Conservation (phyloP, 2,329 filamentous ascomycete genomes). For the Exophiala xenobiotica region DNA sequence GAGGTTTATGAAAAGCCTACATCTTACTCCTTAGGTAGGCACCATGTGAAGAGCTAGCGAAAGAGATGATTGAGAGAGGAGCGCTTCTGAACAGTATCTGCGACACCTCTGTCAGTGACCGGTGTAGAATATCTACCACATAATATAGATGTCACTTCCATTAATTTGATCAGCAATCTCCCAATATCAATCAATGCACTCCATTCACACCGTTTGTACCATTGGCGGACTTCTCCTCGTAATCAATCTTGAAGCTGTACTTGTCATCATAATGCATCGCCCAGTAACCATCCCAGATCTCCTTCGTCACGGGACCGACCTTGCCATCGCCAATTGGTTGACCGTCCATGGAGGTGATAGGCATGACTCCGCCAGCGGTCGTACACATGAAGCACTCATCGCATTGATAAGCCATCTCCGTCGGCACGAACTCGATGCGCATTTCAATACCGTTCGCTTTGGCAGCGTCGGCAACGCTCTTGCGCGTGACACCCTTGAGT, state of each 20-base stretch:
- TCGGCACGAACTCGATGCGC: conserved; percentile 44
- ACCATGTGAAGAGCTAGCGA: too few species aligned
- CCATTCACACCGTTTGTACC: conserved; percentile 1
- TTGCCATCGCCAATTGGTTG: conserved; percentile 43
- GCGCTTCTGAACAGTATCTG: too few species aligned
- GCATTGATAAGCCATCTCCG: conserved; percentile 42
- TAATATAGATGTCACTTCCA: too few species aligned
- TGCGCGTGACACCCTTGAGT: conserved; percentile 50
- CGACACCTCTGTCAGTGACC: too few species aligned
- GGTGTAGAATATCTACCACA: too few species aligned
- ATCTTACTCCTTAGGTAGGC: too few species aligned
- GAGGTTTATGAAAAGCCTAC: too few species aligned
- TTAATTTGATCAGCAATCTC: too few species aligned
- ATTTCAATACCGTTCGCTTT: conserved; percentile 36
- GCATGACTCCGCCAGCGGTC: conserved; percentile 55
- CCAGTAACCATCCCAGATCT: conserved; percentile 55
- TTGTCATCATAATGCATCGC: conserved; percentile 45
- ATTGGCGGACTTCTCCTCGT: conserved; percentile 10
- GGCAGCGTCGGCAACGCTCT: conserved; percentile 50
- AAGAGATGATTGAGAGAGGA: too few species aligned
- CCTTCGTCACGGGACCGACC: conserved; percentile 47
- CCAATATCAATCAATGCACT: conserved; percentile 7
- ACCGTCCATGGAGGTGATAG: conserved; percentile 50
- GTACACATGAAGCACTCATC: conserved; percentile 57
- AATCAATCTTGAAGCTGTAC: conserved; percentile 36